Base-by-base conservation (phyloP, 768 basidiomycete genomes). In the Leccinellum luteum region DNA sequence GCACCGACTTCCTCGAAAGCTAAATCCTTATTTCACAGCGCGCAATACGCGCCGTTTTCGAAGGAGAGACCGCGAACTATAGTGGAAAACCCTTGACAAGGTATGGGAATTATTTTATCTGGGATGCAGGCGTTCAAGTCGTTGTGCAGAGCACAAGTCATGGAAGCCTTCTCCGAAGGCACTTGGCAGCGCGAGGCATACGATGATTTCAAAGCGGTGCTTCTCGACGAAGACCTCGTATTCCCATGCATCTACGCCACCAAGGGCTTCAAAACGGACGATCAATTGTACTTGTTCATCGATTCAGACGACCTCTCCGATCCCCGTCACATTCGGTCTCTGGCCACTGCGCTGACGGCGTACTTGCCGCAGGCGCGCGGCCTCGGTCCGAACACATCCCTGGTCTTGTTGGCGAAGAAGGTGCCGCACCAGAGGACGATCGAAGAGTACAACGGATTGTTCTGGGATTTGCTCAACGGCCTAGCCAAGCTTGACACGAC, bases 261-360 rank as follows among this genome's bases (percentile, higher is more conserved):
- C 38, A 65, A 65, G 41, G 64, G 64, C 15, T 65, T 65, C 47
- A 65, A 66, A 34, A 62, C 56, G 10, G 64, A 66, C 10, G 58
- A 62, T 21, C 61, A 65, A 28, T 32, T 59, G 7, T 65, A 66
- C 54, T 19, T 66, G 25, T 65, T 65, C 54, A 60, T 65, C 48
- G 64, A 65, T 47, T 65, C 60, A 3, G 64, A 65, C 13, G 64
- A 66, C 55, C 51, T 65, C 31, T 65, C 64, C 32, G 53, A 65
- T 19, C 51, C 55, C 30, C 64, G 64, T 7, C 64, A 65, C 34
- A 62, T 65, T 38, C 51, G 54, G n/a, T 53, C 64, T 17, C 51
- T 65, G 5, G 64, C 64, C 25, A 48, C 52, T 27, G 64, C 55
- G 1, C 48, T 65, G 35, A 59, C 57, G 21, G 21, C 12, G 17